Evolutionary conservation across 2,329 filamentous ascomycete species (phyloP), one percentile per base, ranked within the genome.

Genomic region (Exophiala lecanii-corni): DNA sequence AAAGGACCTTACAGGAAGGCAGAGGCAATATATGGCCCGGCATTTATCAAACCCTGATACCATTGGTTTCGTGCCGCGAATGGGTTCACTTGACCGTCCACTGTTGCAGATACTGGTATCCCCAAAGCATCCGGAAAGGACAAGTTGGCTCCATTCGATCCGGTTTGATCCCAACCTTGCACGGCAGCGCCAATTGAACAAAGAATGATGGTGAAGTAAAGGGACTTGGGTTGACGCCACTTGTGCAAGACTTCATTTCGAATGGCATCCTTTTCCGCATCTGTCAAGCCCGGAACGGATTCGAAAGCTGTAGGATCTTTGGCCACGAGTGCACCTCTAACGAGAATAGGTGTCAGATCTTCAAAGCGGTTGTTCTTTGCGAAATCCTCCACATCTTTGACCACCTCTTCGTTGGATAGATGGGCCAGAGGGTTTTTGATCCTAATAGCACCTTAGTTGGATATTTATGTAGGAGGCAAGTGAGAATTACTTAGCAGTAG

Each of bases 21-120:
- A 37, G 66, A 67, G 5, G 72, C 69, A 39, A 77, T 65, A 41
- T 79, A 73, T 1, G 71, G 70, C 7, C 63, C 73, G 4, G 62
- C 56, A 45, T 85, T 85, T 52, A 85, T 66, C 6, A 84, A 64
- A 23, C 82, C 82, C 13, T 83, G 68, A 33, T 82, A 67, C 66
- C 74, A 76, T 13, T 66, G 66, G 51, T 78, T 73, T 23, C 61
- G 65, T 13, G 62, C 58, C 36, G 65, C 62, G n/a, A 59, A 50
- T 12, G 62, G 61, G 32, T 59, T 60, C 16, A 56, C 50, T 16
- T 49, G 47, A 18, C 52, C 44, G 20, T 49, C 36, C 13, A 50
- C 19, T 2, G 17, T 25, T 15, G 43, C 36, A 3, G 18, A 16
- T n/a, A 74, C 59, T 2, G 62, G 58, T 18, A 73, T 78, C 28